These are phyloP conservation scores for Ajuga reptans DNA, from an alignment of 305 asterid species.

Conservation along the genomic window DNA sequence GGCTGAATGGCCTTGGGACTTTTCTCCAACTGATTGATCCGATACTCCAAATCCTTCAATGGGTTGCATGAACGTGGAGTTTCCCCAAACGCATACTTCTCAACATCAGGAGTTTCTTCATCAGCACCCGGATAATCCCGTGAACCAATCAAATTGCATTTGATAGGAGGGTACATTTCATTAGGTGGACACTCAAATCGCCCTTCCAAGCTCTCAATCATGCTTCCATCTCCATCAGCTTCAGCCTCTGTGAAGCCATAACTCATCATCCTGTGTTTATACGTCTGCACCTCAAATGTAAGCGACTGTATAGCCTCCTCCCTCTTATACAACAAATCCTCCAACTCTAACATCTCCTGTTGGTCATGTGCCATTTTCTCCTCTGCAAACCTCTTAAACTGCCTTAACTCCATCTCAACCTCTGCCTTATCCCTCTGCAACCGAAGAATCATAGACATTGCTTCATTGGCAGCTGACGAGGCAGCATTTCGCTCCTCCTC, in stretches of 20 bases:
- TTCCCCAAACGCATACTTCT: slow-evolving; percentile 74
- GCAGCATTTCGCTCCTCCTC: slow-evolving; percentile 96
- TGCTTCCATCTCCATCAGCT: slow-evolving; percentile 38
- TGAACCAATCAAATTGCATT: slow-evolving; percentile 50
- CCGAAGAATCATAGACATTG: slow-evolving; percentile 94
- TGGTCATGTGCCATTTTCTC: slow-evolving; percentile 93
- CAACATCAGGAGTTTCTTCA: slow-evolving; percentile 48
- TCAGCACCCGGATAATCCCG: slow-evolving; percentile 40
- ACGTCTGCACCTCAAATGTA: slow-evolving; percentile 69
- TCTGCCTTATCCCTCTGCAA: slow-evolving; percentile 93
- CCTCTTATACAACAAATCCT: slow-evolving; percentile 86
- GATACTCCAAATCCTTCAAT: slow-evolving; percentile 58
- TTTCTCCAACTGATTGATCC: slow-evolving; percentile 70
- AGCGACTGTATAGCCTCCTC: slow-evolving; percentile 71
- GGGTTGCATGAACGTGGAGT: slow-evolving; percentile 52
- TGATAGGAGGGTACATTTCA: slow-evolving; percentile 72
- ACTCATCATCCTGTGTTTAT: slow-evolving; percentile 85
- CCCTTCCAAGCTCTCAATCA: slow-evolving; percentile 41
- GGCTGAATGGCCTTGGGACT: slow-evolving; percentile 57
- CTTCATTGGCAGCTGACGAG: slow-evolving; percentile 88
- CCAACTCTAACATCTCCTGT: slow-evolving; percentile 56
- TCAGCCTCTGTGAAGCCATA: slow-evolving; percentile 69
- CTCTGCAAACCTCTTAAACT: slow-evolving; percentile 77
- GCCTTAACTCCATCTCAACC: slow-evolving; percentile 89
- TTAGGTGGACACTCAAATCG: slow-evolving; percentile 37